These are phyloP conservation scores for Aspergillus aculeatus DNA, from an alignment of 2,329 filamentous ascomycete species.

Conservation along the genomic window DNA sequence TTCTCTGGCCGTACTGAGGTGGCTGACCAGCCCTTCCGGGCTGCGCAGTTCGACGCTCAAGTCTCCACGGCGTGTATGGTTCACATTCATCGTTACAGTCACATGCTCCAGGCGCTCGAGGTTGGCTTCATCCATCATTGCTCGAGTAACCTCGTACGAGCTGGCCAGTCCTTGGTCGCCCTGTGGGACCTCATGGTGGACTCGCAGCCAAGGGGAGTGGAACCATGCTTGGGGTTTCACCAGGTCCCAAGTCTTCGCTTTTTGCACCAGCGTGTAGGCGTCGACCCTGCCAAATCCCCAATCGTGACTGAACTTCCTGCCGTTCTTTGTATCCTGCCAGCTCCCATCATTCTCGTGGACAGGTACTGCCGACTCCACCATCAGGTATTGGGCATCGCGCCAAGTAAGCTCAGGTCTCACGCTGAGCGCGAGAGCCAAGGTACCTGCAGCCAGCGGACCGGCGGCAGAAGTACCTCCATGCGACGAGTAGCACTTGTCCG, in stretches of 20 bases:
- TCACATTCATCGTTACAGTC: constrained; percentile 94
- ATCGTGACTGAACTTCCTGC: constrained; percentile 87
- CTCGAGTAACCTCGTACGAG: constrained; percentile 75
- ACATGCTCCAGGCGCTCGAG: constrained; percentile 87
- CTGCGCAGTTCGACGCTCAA: constrained; percentile 88
- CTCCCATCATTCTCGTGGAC: constrained; percentile 71
- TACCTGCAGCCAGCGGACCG: constrained; percentile 86
- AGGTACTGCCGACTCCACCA: constrained; percentile 78
- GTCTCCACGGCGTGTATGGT: constrained; percentile 83
- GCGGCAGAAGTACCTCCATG: constrained; percentile 96
- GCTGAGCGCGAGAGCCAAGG: constrained; percentile 83
- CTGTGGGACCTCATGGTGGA: constrained; percentile 81
- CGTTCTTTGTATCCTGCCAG: constrained; percentile 79
- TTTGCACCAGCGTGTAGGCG: constrained; percentile 78
- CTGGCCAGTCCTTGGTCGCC: constrained; percentile 76
- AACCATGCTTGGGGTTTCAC: constrained; percentile 97
- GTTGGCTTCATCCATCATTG: constrained; percentile 80
- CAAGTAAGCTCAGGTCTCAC: constrained; percentile 83
- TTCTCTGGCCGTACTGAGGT: constrained; percentile 73
- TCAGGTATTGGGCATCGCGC: constrained; percentile 92
- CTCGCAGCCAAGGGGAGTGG: constrained; percentile 89
- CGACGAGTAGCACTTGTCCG: constrained; percentile 71
- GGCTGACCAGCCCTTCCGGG: constrained; percentile 75
- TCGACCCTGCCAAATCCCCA: constrained; percentile 97
- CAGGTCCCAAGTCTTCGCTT: constrained; percentile 77